Percentiles rank a stretch among this genome's conserved stretches.
Conservation (phyloP, 441 rosid species). For the Bocquillonia castaneifolia region DNA sequence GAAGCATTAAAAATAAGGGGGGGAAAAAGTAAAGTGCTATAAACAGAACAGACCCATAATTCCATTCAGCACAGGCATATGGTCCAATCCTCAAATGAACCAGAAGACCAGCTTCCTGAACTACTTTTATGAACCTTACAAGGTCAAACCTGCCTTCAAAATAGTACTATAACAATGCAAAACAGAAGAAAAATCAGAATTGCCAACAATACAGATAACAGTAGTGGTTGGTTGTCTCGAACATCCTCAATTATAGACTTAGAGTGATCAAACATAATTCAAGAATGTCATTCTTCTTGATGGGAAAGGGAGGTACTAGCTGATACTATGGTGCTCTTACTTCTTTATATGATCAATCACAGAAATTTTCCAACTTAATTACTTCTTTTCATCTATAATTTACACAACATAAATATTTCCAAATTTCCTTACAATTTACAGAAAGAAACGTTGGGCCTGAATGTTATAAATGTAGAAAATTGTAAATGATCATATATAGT, state of each 20-base stretch:
- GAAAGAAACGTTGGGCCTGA: too few species aligned
- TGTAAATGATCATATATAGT: neutral
- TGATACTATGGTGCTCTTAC: neutral
- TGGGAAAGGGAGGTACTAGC: neutral
- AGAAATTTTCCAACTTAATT: too few species aligned
- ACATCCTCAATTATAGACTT: too few species aligned
- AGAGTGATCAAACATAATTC: too few species aligned
- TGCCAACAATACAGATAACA: neutral
- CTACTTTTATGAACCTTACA: constrained; percentile 51
- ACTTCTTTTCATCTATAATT: neutral
- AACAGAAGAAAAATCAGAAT: constrained; percentile 1
- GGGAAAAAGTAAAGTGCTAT: neutral
- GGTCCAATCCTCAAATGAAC: constrained; percentile 72
- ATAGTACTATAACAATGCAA: constrained; percentile 35
- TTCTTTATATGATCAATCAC: neutral
- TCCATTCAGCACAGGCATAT: constrained; percentile 77
- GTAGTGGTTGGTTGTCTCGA: neutral
- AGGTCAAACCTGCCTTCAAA: constrained; percentile 69
- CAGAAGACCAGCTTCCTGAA: constrained; percentile 58
- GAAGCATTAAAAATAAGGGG: neutral
- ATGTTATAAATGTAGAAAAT: too few species aligned
- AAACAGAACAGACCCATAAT: constrained; percentile 45
- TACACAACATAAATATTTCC: neutral
- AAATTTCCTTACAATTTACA: neutral
- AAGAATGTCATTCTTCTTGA: neutral